Base-by-base conservation (phyloP, 345 rosid species). In the Salix koriyanagi region DNA sequence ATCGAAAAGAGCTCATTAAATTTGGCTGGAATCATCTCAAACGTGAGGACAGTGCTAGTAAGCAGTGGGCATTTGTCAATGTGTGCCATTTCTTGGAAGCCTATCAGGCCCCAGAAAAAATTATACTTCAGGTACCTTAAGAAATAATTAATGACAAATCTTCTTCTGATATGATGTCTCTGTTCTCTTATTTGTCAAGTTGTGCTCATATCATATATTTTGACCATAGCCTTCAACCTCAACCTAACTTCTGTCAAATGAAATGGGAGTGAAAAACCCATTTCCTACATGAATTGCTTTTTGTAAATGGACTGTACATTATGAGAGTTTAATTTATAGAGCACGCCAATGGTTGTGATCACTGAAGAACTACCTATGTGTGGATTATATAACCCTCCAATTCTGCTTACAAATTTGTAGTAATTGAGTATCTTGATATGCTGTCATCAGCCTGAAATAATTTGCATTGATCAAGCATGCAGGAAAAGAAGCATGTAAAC, bases 21-120 rank as follows among this genome's bases (percentile, higher is more conserved):
- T 96, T 96, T 86, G 99, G 99, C 60, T 96, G 99, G 99, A 96
- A 93, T 90, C 99, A 96, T 88, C 97, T 96, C 72, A 96, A 96
- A 83, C 94, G 99, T 65, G 99, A 96, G 85, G 99, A 96, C 76
- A 96, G 99, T 89, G 99, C 98, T 79, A 96, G 99, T 86, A 96
- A 96, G 88, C 99, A 96, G 83, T 96, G 99, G 99, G 99, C 99
- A 65, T 96, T 96, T 89, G 99, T 96, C 76, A 96, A 96, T 83
- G 99, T 96, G 80, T 93, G 99, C 75, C 99, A 96, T 85, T 96
- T 96, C 85, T 81, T 96, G 87, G 98, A 96, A 88, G 98, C 99
- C 62, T 96, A 93, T 84, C 98, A 96, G 86, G 99, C 98, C 79
- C 99, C 99, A 13, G 99, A 96, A 81, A 96, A 96, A 81, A 96